These are phyloP conservation scores for Aegilops sharonensis DNA, from an alignment of 176 grass and related monocot genomes.

Conservation along the genomic window DNA sequence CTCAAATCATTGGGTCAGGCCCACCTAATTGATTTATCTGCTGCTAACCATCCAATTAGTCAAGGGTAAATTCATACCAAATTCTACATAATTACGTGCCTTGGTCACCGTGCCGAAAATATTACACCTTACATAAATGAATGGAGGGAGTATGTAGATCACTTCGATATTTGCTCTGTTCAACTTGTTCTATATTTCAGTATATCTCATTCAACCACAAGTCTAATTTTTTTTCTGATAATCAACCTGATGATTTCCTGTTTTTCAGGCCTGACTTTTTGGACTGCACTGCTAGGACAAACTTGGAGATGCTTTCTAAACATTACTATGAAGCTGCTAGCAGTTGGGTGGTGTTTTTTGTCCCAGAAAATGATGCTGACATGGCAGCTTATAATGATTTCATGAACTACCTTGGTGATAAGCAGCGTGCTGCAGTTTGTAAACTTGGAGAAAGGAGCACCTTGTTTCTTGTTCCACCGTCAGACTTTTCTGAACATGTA, in stretches of 20 bases:
- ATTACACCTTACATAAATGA: too few relatives aligned
- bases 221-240: not conserved
- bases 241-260: conserved; percentile 25
- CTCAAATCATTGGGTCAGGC: too few relatives aligned
- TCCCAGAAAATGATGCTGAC: conserved; percentile 85
- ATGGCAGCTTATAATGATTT: conserved; percentile 93
- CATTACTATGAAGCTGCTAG: conserved; percentile 84
- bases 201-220: too few relatives aligned
- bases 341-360: conserved; percentile 97
- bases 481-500: conserved; percentile 92
- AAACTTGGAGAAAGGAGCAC: conserved; percentile 83
- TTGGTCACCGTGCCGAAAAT: too few relatives aligned
- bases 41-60: too few relatives aligned
- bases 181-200: too few relatives aligned
- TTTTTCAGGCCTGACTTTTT: conserved; percentile 78
- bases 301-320: conserved; percentile 88
- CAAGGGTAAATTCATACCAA: too few relatives aligned
- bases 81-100: too few relatives aligned
- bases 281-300: conserved; percentile 86
- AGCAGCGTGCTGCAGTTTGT: conserved; percentile 88
- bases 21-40: too few relatives aligned
- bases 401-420: conserved; percentile 95
- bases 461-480: conserved; percentile 94
- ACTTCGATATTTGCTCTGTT: too few relatives aligned
- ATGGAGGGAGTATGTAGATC: not conserved